These are phyloP conservation scores for Pseudocercospora fuligena DNA, from an alignment of 2,329 filamentous ascomycete genomes.

Conservation along the genomic window DNA sequence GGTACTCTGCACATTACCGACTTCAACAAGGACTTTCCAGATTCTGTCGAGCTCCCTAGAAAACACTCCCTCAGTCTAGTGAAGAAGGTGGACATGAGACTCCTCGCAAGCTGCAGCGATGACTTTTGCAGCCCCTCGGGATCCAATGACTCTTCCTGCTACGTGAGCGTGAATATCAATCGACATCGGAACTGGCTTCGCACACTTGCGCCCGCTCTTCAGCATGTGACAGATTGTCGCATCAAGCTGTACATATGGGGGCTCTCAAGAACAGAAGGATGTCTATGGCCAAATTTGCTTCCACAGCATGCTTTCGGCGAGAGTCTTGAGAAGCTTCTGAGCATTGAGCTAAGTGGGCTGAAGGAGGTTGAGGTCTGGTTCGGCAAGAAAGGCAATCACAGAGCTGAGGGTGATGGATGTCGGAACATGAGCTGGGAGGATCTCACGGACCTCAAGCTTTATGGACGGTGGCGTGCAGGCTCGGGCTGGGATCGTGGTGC, in stretches of 20 bases:
- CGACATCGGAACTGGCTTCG: not conserved
- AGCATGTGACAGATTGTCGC: not conserved
- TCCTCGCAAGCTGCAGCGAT: not conserved
- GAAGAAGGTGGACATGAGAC: not conserved
- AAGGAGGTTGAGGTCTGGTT: not conserved
- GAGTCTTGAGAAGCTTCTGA: not conserved
- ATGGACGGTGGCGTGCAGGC: not conserved
- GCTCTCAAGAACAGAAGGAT: not conserved
- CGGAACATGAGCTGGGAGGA: not conserved
- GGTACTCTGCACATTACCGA: not conserved
- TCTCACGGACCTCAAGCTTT: not conserved
- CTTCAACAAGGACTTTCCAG: not conserved
- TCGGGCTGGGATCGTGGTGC: not conserved
- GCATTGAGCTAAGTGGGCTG: not conserved
- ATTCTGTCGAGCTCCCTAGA: not conserved
- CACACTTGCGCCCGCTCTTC: not conserved
- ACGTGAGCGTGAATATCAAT: not conserved
- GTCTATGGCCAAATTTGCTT: not conserved
- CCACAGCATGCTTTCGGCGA: not conserved
- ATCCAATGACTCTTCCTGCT: not conserved
- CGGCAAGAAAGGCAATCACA: not conserved
- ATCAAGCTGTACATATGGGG: slow-evolving; percentile 3
- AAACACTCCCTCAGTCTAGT: not conserved
- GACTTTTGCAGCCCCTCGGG: not conserved
- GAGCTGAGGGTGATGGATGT: not conserved